Conservation (phyloP, 75 land plant species). For the Azolla pinnata region DNA sequence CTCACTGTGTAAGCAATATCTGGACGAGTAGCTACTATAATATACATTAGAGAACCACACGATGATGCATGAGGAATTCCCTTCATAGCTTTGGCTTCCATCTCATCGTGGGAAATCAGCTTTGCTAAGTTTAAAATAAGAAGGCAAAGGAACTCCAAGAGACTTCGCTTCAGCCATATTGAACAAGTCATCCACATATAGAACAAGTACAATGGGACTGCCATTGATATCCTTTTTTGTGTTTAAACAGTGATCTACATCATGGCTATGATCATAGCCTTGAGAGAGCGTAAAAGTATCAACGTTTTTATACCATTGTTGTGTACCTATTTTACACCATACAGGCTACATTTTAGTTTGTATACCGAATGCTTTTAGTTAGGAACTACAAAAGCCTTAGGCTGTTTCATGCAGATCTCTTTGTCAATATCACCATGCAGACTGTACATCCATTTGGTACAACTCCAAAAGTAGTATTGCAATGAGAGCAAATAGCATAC, state of each 20-base stretch:
- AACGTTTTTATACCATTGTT: not conserved
- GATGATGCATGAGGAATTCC: not conserved
- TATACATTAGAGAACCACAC: not conserved
- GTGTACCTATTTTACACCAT: not conserved
- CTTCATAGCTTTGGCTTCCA: not conserved
- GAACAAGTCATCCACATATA: not conserved
- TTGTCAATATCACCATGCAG: not conserved
- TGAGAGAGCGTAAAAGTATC: not conserved
- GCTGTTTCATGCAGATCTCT: not conserved
- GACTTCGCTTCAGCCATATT: not conserved
- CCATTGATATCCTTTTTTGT: not conserved
- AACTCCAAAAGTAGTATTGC: not conserved
- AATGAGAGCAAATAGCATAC: not conserved
- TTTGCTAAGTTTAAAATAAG: not conserved
- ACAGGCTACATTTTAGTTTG: not conserved
- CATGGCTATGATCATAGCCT: not conserved
- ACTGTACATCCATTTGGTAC: not conserved
- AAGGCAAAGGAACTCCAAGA: not conserved
- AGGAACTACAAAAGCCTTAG: not conserved
- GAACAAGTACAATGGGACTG: not conserved
- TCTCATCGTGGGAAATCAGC: not conserved
- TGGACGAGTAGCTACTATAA: not conserved
- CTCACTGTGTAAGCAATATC: not conserved
- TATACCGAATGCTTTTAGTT: not conserved
- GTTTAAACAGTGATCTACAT: not conserved